phyloP scores from a whole-genome alignment of 495 filamentous ascomycete species.

The Durotheca rogersii region DNA sequence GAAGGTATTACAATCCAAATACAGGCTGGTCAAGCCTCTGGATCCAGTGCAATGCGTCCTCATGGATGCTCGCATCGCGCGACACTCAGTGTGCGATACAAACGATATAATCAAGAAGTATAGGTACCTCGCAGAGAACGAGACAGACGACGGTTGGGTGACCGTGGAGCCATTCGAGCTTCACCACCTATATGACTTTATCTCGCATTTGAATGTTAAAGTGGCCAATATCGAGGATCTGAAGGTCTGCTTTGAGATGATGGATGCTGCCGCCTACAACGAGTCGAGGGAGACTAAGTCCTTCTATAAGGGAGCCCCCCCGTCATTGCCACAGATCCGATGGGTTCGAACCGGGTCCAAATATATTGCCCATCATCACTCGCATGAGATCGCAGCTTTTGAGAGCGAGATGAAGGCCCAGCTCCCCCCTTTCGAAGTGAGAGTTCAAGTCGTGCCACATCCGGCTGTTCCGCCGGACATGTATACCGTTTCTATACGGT shows the following conservation, averaged over 20 bases:
- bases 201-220: constrained; percentile 15
- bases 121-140: background rate
- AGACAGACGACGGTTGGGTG: background rate
- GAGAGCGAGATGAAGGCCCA: constrained; percentile 1
- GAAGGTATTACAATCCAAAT: background rate
- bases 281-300: background rate
- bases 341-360: constrained; percentile 5
- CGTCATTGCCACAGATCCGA: constrained; percentile 1
- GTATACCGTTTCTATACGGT: constrained; percentile 1
- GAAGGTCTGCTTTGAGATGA: background rate
- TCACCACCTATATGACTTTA: constrained; percentile 10
- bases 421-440: constrained; percentile 4
- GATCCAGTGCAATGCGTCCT: constrained; percentile 7
- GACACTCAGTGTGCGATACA: constrained; percentile 6
- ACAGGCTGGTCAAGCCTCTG: background rate
- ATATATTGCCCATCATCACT: constrained; percentile 8
- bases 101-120: constrained; percentile 7
- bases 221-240: background rate
- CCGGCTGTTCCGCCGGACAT: background rate
- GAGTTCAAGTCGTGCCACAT: background rate
- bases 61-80: background rate
- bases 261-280: background rate
- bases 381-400: constrained; percentile 8
- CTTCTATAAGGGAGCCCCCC: background rate
- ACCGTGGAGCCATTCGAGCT: constrained; percentile 1